phyloP scores from a whole-genome alignment of 345 rosid genomes.

The Ailanthus altissimus region DNA sequence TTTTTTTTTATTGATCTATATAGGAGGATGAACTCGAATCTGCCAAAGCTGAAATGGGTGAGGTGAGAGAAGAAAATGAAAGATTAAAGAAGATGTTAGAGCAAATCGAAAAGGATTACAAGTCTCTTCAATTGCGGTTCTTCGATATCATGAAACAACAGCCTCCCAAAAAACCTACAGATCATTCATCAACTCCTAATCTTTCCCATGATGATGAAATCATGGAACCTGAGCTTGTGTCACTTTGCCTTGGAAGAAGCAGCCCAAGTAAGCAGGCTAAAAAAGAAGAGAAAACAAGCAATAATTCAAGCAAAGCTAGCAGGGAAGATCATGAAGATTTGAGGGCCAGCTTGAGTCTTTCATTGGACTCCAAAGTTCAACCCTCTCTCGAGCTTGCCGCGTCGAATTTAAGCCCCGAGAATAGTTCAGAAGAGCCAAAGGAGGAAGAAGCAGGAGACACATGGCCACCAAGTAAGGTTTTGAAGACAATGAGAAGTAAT shows the following conservation, averaged over 20 bases:
- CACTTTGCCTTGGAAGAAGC: conserved; percentile 74
- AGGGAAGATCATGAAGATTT: conserved; percentile 40
- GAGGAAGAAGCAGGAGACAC: conserved; percentile 48
- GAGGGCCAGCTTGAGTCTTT: conserved; percentile 52
- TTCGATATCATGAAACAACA: conserved; percentile 55
- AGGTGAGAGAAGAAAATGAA: conserved; percentile 70
- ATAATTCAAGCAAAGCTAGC: conserved; percentile 21
- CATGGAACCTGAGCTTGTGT: conserved; percentile 56
- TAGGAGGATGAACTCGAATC: conserved; percentile 55
- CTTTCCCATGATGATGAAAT: conserved; percentile 20
- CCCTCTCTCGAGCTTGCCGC: conserved; percentile 24
- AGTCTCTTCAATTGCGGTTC: conserved; percentile 60
- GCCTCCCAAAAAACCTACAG: conserved; percentile 28
- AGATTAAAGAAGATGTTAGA: conserved; percentile 60
- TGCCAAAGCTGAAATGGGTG: conserved; percentile 70
- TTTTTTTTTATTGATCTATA: background rate
- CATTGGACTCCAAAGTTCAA: conserved; percentile 45
- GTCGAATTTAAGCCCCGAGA: conserved; percentile 36
- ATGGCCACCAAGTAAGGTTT: conserved; percentile 54
- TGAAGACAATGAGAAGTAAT: conserved; percentile 38
- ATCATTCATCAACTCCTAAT: conserved; percentile 15
- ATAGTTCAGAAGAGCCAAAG: conserved; percentile 38
- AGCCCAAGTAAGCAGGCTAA: conserved; percentile 30
- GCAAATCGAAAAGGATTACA: conserved; percentile 61
- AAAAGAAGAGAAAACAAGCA: conserved; percentile 38